Base-by-base conservation (phyloP, 768 basidiomycete species). In the Leucosporidium yakuticum region DNA sequence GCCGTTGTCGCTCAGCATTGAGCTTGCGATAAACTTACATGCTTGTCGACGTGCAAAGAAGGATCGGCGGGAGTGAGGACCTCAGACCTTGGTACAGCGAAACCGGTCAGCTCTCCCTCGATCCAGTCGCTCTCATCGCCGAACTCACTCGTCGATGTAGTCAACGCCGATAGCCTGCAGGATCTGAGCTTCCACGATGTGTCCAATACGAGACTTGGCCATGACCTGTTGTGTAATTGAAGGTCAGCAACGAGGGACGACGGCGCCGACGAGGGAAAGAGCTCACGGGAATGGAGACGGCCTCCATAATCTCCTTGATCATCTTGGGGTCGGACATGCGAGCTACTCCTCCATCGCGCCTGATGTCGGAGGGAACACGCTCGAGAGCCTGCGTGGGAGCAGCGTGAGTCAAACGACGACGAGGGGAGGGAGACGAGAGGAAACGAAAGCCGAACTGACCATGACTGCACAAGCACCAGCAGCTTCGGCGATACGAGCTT, bases 381-480 rank as follows among this genome's bases (percentile, higher is more conserved):
- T 96, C 91, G 39, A 94, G 84, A 6, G 91, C 91, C 71, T 72
- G 56, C 3, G 1, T 19, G 25, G 15, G 63, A 29, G 32, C 32
- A 54, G 65, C 32, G 60, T 73, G 39, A 66, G 55, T 27, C 29
- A 11, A 36, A 51, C 47, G 47, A 20, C 47, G n/a, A 25, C 27
- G 65, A 32, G 48, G 66, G 64, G 11, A 66, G 47, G 36, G 47
- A 12, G 5, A 15, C 11, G 39, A 15, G 14, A 15, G 17, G 39
- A 44, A n/a, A 36, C 23, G 7, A 39, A 23, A 12, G 12, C 34
- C 23, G 39, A 32, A 27, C 63, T 49, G 21, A 72, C 80, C 95
- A 99, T 98, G 70, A 99, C 95, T 67, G 95, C 95, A 77, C 91
- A 92, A 11, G 95, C 95, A 56, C 95, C 95, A 14, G 95, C 95